Base-by-base conservation (phyloP, 345 rosid genomes). In the Lepidium aucheri region DNA sequence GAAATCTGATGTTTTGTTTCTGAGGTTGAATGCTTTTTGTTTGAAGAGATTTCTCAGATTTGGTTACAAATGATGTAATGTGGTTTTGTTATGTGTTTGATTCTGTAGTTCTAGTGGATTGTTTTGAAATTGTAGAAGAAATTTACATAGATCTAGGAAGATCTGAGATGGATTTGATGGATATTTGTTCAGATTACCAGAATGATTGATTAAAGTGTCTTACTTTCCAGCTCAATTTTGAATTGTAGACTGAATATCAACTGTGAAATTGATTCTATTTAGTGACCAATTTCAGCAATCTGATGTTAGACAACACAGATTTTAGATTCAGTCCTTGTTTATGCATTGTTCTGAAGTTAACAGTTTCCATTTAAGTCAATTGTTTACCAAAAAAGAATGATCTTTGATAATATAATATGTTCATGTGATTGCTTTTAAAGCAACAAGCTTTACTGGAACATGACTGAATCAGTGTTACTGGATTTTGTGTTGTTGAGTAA, bases 21-120 rank as follows among this genome's bases (percentile, higher is more conserved):
- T 58, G 20, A 62, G n/a, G 5, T 46, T 64, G 22, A 65, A 56
- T 65, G 65, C 7, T 28, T 28, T 28, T 28, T 11, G 30, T 39
- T 0, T 0, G 46, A 6, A 40, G 13, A 36, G 20, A 47, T 41
- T 36, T 53, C 13, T 72, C 32, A 16, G 6, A 3, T 28, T 56
- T 43, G 52, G 45, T 77, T 9, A 41, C 62, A 22, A n/a, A 46
- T 54, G 15, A 26, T 74, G 74, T 51, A 73, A 76, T 79, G 83
- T 72, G 69, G 75, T 69, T 69, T 49, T 47, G 60, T 68, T 63
- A 36, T 20, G 22, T 20, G 22, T 20, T 20, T 20, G 22, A 20
- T 20, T 20, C 22, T 20, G n/a, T n/a, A n/a, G n/a, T n/a, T n/a
- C n/a, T n/a, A 20, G 1, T 20, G 22, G 22, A 20, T 20, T 20